A percentile compares a stretch with the other conserved stretches of the same genome.
Evolutionary conservation across 805 yeast species (phyloP).

Genomic region (Yamadazyma laniorum): DNA sequence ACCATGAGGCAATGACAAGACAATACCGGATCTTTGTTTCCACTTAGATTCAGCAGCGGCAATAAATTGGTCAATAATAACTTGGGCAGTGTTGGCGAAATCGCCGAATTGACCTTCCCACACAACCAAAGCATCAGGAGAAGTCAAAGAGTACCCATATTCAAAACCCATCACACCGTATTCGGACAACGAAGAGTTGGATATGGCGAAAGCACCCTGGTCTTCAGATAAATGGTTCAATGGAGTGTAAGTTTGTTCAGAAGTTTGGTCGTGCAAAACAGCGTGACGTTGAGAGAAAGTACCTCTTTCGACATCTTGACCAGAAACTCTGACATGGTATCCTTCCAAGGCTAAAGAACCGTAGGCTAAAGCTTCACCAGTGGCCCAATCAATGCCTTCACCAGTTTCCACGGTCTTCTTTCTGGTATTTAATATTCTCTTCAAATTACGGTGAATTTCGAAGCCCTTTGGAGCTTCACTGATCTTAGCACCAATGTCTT

Average conservation of each 20-base stretch:
- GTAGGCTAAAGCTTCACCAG: conserved; percentile 98
- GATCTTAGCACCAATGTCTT: conserved; percentile 73
- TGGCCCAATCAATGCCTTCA: conserved; percentile 97
- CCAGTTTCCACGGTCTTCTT: conserved; percentile 84
- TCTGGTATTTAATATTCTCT: conserved; percentile 88
- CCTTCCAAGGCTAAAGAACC: conserved; percentile 93
- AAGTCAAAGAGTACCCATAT: conserved; percentile 96
- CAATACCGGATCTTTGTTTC: conserved; percentile 98
- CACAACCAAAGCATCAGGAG: conserved; percentile 94
- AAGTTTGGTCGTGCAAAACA: conserved; percentile 91
- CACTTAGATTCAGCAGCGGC: conserved; percentile 97
- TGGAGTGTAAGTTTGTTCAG: conserved; percentile 82
- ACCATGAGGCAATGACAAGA: conserved; percentile 96
- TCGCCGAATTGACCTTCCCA: conserved; percentile 99
- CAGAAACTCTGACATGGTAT: conserved; percentile 93
- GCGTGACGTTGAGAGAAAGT: conserved; percentile 99
- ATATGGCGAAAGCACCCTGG: conserved; percentile 83
- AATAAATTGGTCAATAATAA: conserved; percentile 92
- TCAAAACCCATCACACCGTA: conserved; percentile 99
- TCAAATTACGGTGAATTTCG: conserved; percentile 90
- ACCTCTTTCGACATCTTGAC: conserved; percentile 99
- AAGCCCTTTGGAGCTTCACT: conserved; percentile 86
- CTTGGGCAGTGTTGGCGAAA: conserved; percentile 99
- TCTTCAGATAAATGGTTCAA: conserved; percentile 72
- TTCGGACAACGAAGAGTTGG: conserved; percentile 95